phyloP scores from a whole-genome alignment of 163 green algal genomes.

The Scenedesmus sp. region DNA sequence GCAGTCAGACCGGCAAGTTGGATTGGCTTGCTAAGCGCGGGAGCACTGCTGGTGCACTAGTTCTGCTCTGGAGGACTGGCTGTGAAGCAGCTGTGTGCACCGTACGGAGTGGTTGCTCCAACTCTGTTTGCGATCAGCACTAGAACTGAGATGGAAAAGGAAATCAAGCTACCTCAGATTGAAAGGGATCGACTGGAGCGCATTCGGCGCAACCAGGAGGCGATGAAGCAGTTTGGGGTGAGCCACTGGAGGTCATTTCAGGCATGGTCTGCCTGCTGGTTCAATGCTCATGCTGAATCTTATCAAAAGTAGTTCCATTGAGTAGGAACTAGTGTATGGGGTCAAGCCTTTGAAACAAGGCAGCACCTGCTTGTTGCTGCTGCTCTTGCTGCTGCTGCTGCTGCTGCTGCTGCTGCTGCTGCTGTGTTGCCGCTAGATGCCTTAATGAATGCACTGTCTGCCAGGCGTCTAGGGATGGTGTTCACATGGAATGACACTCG shows the following conservation, averaged over 20 bases:
- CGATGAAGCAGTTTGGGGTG: slow-evolving; percentile 11
- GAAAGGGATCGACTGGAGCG: background rate
- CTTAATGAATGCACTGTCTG: background rate
- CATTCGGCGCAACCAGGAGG: background rate
- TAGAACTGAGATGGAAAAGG: background rate
- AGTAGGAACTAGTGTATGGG: background rate
- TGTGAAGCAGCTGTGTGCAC: no score
- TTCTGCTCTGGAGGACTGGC: no score
- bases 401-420: background rate
- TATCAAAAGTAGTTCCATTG: no score
- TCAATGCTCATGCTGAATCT: background rate
- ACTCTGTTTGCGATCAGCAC: no score
- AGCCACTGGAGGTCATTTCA: background rate
- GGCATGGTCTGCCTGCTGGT: no score
- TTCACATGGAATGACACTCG: no score
- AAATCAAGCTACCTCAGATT: background rate
- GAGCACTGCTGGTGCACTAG: no score
- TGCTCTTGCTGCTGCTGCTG: background rate
- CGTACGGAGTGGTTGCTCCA: no score
- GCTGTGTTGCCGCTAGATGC: background rate
- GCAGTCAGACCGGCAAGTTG: no score
- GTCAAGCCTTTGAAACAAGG: background rate
- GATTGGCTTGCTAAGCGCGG: no score
- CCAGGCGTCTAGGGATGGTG: no score
- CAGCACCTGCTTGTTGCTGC: background rate